Conservation (phyloP, 768 basidiomycete genomes). For the Ramaria rubella region DNA sequence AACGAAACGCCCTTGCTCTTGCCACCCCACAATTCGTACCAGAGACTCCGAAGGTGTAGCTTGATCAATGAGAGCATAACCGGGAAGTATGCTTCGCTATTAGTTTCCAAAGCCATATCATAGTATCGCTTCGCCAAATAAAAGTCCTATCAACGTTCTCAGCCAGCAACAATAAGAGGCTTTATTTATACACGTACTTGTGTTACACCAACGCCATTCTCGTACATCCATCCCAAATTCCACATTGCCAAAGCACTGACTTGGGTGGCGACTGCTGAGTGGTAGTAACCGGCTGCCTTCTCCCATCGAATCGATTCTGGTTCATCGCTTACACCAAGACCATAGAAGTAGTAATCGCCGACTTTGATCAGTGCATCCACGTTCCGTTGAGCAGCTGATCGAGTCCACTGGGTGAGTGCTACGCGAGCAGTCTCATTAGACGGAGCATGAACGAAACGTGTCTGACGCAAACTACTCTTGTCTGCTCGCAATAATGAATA, state of each 20-base stretch:
- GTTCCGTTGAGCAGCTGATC: constrained; percentile 89
- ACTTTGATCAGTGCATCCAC: constrained; percentile 98
- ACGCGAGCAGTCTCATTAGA: constrained; percentile 78
- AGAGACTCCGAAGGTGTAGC: constrained; percentile 76
- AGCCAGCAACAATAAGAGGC: not conserved
- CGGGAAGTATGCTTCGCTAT: constrained; percentile 83
- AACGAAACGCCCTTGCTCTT: constrained; percentile 53
- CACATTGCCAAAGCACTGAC: constrained; percentile 93
- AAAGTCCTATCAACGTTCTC: constrained; percentile 58
- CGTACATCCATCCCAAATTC: constrained; percentile 99
- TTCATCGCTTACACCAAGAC: constrained; percentile 70
- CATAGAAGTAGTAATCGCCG: constrained; percentile 94
- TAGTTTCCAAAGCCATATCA: constrained; percentile 82
- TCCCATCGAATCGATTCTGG: constrained; percentile 63
- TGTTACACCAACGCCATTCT: constrained; percentile 88
- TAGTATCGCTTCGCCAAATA: constrained; percentile 95
- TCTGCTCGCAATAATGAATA: constrained; percentile 38
- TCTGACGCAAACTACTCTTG: constrained; percentile 59
- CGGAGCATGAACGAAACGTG: constrained; percentile 63
- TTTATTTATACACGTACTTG: constrained; percentile 44
- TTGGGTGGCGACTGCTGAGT: constrained; percentile 89
- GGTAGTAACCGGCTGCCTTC: constrained; percentile 91
- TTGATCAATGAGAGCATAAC: constrained; percentile 76
- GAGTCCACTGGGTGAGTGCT: constrained; percentile 89
- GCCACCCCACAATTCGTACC: constrained; percentile 73